Base-by-base conservation (phyloP, 2,329 filamentous ascomycete genomes). In the Fusarium brachygibbosum region DNA sequence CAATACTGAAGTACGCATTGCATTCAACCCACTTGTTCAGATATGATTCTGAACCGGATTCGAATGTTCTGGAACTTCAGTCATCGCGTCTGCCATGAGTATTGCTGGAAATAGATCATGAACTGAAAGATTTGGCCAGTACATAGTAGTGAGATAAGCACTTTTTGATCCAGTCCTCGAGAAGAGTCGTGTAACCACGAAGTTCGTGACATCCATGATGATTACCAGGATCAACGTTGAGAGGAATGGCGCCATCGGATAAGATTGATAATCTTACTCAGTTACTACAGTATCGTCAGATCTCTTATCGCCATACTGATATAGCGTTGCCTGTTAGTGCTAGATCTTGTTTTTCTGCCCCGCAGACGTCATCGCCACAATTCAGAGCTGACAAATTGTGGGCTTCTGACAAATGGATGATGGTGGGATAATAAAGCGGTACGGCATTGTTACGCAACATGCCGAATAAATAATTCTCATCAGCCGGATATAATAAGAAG, bases 331-430 rank as follows among this genome's bases (percentile, higher is more conserved):
- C 35, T 52, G 62, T 60, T 65, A 65, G 53, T 51, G 29, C 11
- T 5, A 5, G 2, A 63, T 1, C 37, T 7, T 6, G 2, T 0
- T 14, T 42, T 7, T 0, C 3, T 16, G 16, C 62, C 62, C 60
- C 60, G 40, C 60, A 65, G 17, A 65, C 62, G 62, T 65, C 62
- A 65, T 65, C 13, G 58, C 16, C 19, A 45, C 12, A 52, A 40
- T 45, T 21, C 25, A 3, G 14, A 46, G 62, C 53, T 60, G 21
- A 65, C 60, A 65, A 65, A 65, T 65, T 46, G 25, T 58, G 23
- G 35, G 21, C 21, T 17, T 28, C 25, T 44, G 52, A 65, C 62
- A 65, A 65, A 65, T 65, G 28, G 45, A 23, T 41, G 52, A 60
- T 40, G 32, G 58, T 45, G 38, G 62, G 53, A 59, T 65, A 50